phyloP scores from a whole-genome alignment of 108 stramenopile genomes.

The Nannochloropsis gaditana region DNA sequence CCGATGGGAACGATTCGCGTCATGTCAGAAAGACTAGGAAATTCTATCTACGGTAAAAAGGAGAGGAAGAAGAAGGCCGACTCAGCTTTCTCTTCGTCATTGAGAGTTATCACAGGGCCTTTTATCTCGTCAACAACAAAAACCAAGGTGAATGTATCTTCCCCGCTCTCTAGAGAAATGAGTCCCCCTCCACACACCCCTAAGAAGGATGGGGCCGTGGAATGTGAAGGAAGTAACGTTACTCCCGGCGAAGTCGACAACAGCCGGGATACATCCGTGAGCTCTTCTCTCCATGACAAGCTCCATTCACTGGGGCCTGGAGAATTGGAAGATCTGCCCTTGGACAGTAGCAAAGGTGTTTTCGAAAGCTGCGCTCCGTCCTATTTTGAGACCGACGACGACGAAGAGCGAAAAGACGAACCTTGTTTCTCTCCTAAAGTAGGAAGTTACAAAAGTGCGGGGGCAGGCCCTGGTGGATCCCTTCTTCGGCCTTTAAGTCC shows the following conservation, averaged over 20 bases:
- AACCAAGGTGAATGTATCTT: neutral
- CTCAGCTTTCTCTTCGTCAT: neutral
- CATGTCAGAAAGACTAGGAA: neutral
- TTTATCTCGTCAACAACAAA: neutral
- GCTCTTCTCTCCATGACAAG: too few relatives aligned
- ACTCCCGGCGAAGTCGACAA: too few relatives aligned
- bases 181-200: neutral
- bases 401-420: neutral
- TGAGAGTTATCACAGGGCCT: neutral
- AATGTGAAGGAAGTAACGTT: too few relatives aligned
- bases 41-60: constrained; percentile 5
- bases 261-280: too few relatives aligned
- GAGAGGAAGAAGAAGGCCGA: neutral
- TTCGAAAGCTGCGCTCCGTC: neutral
- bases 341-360: neutral
- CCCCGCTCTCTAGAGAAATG: neutral
- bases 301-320: neutral
- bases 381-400: neutral
- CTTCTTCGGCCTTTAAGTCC: neutral
- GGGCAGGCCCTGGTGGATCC: neutral
- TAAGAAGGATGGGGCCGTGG: too few relatives aligned
- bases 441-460: neutral
- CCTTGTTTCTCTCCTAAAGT: neutral
- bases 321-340: neutral
- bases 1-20: neutral